Evolutionary conservation across 805 yeast genomes (phyloP), one percentile per base, ranked within the genome.

Genomic region (Lipomyces starkeyi): DNA sequence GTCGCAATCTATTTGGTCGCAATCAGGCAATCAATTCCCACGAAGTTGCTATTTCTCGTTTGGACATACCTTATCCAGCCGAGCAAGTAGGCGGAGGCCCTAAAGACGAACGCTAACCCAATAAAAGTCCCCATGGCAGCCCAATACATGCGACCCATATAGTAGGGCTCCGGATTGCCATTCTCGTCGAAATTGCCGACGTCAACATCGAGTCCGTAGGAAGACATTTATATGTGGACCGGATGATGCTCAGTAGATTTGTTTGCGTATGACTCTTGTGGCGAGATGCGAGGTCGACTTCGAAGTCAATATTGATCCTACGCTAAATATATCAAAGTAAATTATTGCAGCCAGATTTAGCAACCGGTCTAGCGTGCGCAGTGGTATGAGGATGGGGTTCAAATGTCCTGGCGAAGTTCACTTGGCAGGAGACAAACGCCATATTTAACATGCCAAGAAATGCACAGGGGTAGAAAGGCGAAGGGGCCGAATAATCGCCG

Each of bases 91-190:
- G 64, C 71, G 7, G 34, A 14, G 49, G 60, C 34, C 20, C 67
- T 61, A 17, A 59, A 32, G 29, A 69, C 29, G 14, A 68, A 57
- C 2, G 66, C 69, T 3, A 73, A 59, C 1, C 60, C 74, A 11
- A 74, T 20, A 43, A 71, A 20, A 7, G 73, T 65, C 11, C 76
- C 76, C 32, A 73, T 66, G 20, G 54, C 69, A 13, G 65, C 71
- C 76, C 76, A 74, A 67, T 66, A 74, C 68, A 73, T 62, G 49
- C 68, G 35, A 8, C 71, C 77, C 34, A 73, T 62, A 54, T 68
- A 74, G 9, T 74, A 76, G 6, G 77, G 76, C 25, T 73, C 72
- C 14, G 74, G 76, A 7, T 65, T 64, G 34, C 73, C 74, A 22
- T 71, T 68, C 20, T 57, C 34, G 40, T 68, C 63, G 62, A 65